Conservation (phyloP, 768 basidiomycete genomes). For the Naematelia aurantialba region DNA sequence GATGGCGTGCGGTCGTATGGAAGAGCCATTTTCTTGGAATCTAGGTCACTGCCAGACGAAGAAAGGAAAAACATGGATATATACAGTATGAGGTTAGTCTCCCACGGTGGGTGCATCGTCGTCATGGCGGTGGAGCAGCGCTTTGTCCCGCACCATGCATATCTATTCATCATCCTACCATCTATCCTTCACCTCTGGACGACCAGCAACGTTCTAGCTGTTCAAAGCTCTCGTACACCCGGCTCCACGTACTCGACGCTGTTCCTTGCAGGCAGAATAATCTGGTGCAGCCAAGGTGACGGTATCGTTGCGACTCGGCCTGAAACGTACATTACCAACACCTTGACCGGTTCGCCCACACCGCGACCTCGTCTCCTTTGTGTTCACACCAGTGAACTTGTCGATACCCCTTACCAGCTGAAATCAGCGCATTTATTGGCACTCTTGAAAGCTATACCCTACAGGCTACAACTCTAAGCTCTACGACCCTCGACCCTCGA, state of each 20-base stretch:
- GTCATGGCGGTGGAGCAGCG: neutral
- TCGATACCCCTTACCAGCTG: no score
- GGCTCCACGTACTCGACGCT: no score
- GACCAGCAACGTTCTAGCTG: neutral
- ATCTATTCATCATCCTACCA: neutral
- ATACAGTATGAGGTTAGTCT: no score
- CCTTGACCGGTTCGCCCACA: neutral
- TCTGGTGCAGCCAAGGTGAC: no score
- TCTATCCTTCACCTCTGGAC: constrained; percentile 1
- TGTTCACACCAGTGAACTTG: no score
- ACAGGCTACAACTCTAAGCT: neutral
- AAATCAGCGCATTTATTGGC: no score
- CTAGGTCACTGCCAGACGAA: no score
- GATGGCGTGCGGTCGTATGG: constrained; percentile 42
- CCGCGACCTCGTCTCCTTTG: neutral
- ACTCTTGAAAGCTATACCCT: no score
- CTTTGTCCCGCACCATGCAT: constrained; percentile 6
- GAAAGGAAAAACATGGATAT: constrained; percentile 10
- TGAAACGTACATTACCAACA: no score
- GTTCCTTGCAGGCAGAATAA: no score
- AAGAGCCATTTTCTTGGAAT: constrained; percentile 29
- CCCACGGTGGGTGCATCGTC: constrained; percentile 3
- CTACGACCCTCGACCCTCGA: no score
- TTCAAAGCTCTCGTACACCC: no score
- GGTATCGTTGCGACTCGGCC: neutral